Evolutionary conservation across 441 rosid species (phyloP).

Genomic region (Corymbia citriodora): DNA sequence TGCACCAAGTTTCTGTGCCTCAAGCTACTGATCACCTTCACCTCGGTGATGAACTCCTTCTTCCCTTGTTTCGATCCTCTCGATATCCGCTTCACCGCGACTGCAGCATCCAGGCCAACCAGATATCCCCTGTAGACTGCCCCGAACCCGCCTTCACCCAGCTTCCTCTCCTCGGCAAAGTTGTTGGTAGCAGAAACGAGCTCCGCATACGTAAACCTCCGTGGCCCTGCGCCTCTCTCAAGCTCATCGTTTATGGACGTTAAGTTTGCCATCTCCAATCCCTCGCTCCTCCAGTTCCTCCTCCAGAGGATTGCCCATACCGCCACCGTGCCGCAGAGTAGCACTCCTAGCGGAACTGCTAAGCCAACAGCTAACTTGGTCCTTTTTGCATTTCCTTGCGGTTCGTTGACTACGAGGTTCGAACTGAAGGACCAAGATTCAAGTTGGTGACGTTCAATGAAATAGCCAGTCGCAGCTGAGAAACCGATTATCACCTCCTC

Average conservation of each 20-base stretch:
- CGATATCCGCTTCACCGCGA: not conserved
- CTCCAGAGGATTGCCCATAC: not conserved
- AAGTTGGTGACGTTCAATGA: not conserved
- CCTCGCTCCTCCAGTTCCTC: not conserved
- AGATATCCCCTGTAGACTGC: not conserved
- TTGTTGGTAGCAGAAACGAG: not conserved
- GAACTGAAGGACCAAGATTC: not conserved
- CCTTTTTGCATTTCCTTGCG: not conserved
- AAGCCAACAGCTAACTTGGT: not conserved
- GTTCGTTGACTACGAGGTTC: not conserved
- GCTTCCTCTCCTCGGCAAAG: not conserved
- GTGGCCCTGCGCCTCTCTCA: not conserved
- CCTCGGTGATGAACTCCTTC: not conserved
- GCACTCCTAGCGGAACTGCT: not conserved
- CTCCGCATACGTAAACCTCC: not conserved
- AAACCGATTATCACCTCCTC: not conserved
- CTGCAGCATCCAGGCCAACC: not conserved
- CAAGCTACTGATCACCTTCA: not conserved
- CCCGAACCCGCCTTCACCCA: not conserved
- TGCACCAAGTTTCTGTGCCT: not conserved
- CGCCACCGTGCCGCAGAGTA: not conserved
- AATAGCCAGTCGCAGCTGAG: not conserved
- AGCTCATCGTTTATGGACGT: not conserved
- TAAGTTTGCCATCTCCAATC: not conserved
- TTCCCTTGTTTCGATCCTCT: not conserved